phyloP scores from a whole-genome alignment of 129 eudicot genomes.

The Oenanthe sinensis region DNA sequence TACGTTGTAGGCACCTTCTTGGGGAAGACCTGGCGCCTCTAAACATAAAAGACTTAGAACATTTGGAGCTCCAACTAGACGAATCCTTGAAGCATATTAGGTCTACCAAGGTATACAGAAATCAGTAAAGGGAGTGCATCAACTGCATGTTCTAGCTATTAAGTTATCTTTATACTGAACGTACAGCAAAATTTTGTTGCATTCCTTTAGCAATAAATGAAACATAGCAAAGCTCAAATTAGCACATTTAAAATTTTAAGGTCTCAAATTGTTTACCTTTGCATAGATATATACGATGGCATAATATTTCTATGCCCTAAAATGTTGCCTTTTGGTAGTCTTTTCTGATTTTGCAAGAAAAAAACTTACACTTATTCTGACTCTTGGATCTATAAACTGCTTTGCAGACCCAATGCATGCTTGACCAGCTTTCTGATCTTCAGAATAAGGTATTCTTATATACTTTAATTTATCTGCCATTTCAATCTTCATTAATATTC shows the following conservation, averaged over 20 bases:
- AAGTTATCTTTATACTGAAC: no score
- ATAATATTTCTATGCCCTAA: background rate
- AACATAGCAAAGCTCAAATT: background rate
- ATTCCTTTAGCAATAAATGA: background rate
- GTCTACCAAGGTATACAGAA: conserved; percentile 67
- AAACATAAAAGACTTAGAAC: conserved; percentile 81
- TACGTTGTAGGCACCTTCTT: conserved; percentile 56
- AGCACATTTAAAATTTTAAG: no score
- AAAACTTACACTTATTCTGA: background rate
- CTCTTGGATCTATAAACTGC: background rate
- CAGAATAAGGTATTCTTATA: conserved; percentile 54
- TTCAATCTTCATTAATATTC: background rate
- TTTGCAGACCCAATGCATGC: conserved; percentile 75
- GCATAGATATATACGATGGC: background rate
- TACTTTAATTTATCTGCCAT: background rate
- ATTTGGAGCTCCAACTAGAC: conserved; percentile 86
- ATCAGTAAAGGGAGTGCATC: background rate
- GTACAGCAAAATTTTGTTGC: background rate
- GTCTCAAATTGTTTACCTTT: background rate
- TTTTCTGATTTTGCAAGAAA: background rate
- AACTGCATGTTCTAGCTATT: background rate
- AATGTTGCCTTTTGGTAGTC: background rate
- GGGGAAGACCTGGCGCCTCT: conserved; percentile 85
- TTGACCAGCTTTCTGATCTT: conserved; percentile 89
- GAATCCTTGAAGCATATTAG: conserved; percentile 73